Evolutionary conservation across 192 early-diverging fungal species (phyloP), one percentile per base, ranked within the genome.

Genomic region (Obelidium mucronatum): DNA sequence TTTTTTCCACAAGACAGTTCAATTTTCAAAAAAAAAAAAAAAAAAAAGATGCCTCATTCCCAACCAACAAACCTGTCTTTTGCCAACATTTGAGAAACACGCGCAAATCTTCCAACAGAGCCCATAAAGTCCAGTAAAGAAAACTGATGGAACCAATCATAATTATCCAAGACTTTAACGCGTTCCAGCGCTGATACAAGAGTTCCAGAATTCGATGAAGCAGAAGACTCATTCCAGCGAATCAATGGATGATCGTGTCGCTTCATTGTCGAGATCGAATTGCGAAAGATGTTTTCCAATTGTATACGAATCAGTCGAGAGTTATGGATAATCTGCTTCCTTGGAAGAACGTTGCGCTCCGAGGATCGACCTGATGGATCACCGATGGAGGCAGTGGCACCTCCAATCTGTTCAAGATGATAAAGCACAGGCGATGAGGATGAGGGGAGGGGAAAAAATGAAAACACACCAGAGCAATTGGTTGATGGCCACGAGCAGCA

Each of bases 341-440:
- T 73, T 2, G 83, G 89, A 71, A 97, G 77, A 4, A 90, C 91
- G 24, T 80, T 78, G 3, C 97, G 91, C 72, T 98, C 97, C 0
- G 92, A 90, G 48, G 86, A 88, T 53, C 92, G 90, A 3, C 97
- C 97, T 22, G 91, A 93, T 2, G 97, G 97, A 77, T 98, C 97
- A 17, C 97, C 97, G 59, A 98, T 96, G 17, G 86, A 79, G 0
- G 95, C 97, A 0, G 97, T 98, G 5, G 97, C 97, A 17, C 94
- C 94, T 22, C 95, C 95, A 40, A 82, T 33, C 65, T 80, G 31
- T 31, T 44, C 4, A 17, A 54, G 33, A 6, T n/a, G 56, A 59
- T 6, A n/a, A 52, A 59, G 24, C 6, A 24, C 8, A 19, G 44
- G 44, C 19, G 44, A 60, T 19, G 58, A 24, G 24, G 44, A 60